A percentile compares a stretch with the other conserved stretches of the same genome.
phyloP scores from a whole-genome alignment of 1,284 basidiomycete species.

The Tranzscheliella williamsii region DNA sequence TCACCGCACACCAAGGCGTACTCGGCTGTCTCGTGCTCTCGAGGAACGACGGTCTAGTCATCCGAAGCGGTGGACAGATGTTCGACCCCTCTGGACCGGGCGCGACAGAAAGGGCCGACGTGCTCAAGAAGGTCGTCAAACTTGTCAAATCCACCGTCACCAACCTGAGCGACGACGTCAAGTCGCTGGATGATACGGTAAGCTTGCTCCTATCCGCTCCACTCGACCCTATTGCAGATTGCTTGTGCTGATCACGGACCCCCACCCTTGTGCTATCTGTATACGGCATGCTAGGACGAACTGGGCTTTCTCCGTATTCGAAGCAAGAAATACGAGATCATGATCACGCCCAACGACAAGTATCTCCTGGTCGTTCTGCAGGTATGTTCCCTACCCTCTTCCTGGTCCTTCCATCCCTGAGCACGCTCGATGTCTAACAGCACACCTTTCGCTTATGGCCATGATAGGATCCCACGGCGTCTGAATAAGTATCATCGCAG shows the following conservation, averaged over 20 bases:
- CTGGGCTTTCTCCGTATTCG: slow-evolving; percentile 50
- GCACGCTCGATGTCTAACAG: too few relatives aligned
- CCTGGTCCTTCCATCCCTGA: too few relatives aligned
- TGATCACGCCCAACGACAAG: slow-evolving; percentile 57
- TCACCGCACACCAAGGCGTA: slow-evolving; percentile 46
- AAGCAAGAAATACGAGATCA: slow-evolving; percentile 55
- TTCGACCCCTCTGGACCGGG: slow-evolving; percentile 52
- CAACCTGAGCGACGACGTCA: slow-evolving; percentile 26
- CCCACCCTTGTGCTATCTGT: too few relatives aligned
- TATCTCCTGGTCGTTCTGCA: slow-evolving; percentile 57
- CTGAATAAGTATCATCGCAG: too few relatives aligned
- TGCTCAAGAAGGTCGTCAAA: slow-evolving; percentile 41
- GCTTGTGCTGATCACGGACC: background rate
- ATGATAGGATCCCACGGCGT: too few relatives aligned
- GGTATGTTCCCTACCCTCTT: too few relatives aligned
- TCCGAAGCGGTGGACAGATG: slow-evolving; percentile 56
- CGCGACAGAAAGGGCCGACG: slow-evolving; percentile 34
- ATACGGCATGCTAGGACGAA: slow-evolving; percentile 51
- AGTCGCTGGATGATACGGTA: slow-evolving; percentile 26
- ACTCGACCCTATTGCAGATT: background rate
- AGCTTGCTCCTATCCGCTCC: slow-evolving; percentile 2
- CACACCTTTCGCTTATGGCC: too few relatives aligned
- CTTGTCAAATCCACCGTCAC: slow-evolving; percentile 38
- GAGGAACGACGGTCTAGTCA: slow-evolving; percentile 51
- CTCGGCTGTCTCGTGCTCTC: slow-evolving; percentile 47